Base-by-base conservation (phyloP, 345 rosid genomes). In the Lepidium didymum region DNA sequence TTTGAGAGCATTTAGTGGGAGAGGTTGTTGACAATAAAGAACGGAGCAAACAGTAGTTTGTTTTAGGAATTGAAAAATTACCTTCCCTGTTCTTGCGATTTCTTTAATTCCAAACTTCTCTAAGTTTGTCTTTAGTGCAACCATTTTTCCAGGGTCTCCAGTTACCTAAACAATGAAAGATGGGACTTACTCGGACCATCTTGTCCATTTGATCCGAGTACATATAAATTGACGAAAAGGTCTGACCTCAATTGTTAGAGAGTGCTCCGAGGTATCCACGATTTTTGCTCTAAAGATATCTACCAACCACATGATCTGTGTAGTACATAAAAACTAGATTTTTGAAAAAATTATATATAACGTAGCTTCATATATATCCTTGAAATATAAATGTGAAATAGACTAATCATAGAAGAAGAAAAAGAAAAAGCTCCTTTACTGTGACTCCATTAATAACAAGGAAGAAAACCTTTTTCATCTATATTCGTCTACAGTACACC, bases 141-240 rank as follows among this genome's bases (percentile, higher is more conserved):
- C 90, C 84, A 93, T 83, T 81, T 93, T 93, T 55, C 98, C 98
- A 5, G 98, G 97, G 77, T 90, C 97, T 71, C 98, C 98, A 64
- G 97, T 93, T 47, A 90, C 91, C 98, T 93, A 46, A 18, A 9
- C 10, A 50, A 64, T 9, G 21, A 2, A 56, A 65, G 25, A 55
- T 43, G 23, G 5, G 31, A 62, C 64, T 37, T 13, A 16, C 9
- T 16, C 12, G 46, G 70, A 42, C 57, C 68, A 64, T 18, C 46
- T 57, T 57, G 46, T 46, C 62, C 42, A 64, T 58, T 50, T 36
- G 62, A 51, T 60, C 45, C 11, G 42, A 62, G 7, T 27, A 40
- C 33, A 18, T 43, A n/a, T 29, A 37, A 54, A 14, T 0, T 44
- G 52, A 55, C 49, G 73, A 68, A 33, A 68, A 6, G 57, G 53